Percentiles rank a stretch among this genome's conserved stretches.
Conservation (phyloP, 345 rosid species). For the Triadica sebifera region DNA sequence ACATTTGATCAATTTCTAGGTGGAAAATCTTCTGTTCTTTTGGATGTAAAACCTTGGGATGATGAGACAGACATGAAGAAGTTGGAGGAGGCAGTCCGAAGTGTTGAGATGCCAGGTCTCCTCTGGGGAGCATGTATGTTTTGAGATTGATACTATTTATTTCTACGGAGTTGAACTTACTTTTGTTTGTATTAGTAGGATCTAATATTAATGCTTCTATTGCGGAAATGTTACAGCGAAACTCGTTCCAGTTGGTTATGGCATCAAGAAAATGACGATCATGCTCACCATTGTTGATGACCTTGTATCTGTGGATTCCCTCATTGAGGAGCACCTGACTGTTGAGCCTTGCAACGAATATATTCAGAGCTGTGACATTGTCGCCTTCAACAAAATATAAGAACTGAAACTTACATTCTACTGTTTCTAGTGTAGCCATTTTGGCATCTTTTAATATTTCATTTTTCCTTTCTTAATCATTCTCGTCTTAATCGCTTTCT, state of each 20-base stretch:
- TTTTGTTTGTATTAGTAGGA: background rate
- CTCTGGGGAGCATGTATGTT: slow-evolving; percentile 92
- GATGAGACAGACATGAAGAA: slow-evolving; percentile 99
- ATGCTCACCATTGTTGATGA: slow-evolving; percentile 92
- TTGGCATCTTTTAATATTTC: slow-evolving; percentile 5
- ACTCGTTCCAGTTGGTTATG: slow-evolving; percentile 80
- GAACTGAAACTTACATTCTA: background rate
- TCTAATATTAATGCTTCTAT: background rate
- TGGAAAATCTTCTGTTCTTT: slow-evolving; percentile 85
- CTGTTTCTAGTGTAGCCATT: slow-evolving; percentile 1
- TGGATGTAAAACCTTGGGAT: slow-evolving; percentile 98
- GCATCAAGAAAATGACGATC: slow-evolving; percentile 85
- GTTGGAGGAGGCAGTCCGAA: slow-evolving; percentile 69
- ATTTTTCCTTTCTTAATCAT: background rate
- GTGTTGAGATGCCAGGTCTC: slow-evolving; percentile 79
- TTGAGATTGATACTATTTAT: background rate
- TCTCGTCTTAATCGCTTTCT: background rate
- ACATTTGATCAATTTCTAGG: slow-evolving; percentile 36
- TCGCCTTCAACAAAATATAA: slow-evolving; percentile 93
- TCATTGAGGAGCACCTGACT: slow-evolving; percentile 73
- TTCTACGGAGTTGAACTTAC: background rate
- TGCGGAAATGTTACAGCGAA: slow-evolving; percentile 55
- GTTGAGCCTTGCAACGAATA: slow-evolving; percentile 71
- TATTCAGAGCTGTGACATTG: slow-evolving; percentile 93
- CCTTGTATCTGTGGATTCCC: slow-evolving; percentile 78